Evolutionary conservation across 345 rosid species (phyloP), one percentile per base, ranked within the genome.

Genomic region (Barbarea vulgaris): DNA sequence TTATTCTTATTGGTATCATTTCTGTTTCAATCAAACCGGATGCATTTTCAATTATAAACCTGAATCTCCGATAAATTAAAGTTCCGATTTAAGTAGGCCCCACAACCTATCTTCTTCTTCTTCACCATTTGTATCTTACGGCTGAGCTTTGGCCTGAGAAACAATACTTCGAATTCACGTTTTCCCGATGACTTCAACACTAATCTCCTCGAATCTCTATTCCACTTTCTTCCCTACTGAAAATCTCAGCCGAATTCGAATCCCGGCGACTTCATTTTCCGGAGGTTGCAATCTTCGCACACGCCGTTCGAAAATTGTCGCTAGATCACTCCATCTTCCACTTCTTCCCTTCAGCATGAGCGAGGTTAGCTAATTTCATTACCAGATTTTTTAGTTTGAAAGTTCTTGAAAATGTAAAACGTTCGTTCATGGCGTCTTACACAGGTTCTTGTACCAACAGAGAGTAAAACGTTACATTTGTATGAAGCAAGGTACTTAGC

Each of bases 371-470:
- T n/a, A n/a, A n/a, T n/a, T n/a, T n/a, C n/a, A 18, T 52, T 15
- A 10, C 1, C 2, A 12, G 12, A 21, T 30, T 33, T 30, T 33
- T 15, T 4, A 4, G 42, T 24, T 33, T 24, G 5, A 41, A 30
- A 2, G n/a, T 22, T 39, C 27, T 22, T 52, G 53, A n/a, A n/a
- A n/a, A n/a, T 34, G 25, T n/a, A n/a, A n/a, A 58, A 18, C 18
- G n/a, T 17, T 11, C 25, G 12, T 50, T 41, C 17, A 41, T 41
- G 46, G n/a, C n/a, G n/a, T n/a, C n/a, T 44, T 28, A 28, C 62
- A 55, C 81, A 91, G 97, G 90, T 89, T 67, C 84, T 91, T 68
- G 86, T 91, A 24, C 97, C 95, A 39, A 81, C 91, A 3, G 97
- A 91, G 90, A 86, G 79, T 44, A 91, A 91, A 83, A 79, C 77